phyloP scores from a whole-genome alignment of 2,329 filamentous ascomycete genomes.

The Penicillium thymicola region DNA sequence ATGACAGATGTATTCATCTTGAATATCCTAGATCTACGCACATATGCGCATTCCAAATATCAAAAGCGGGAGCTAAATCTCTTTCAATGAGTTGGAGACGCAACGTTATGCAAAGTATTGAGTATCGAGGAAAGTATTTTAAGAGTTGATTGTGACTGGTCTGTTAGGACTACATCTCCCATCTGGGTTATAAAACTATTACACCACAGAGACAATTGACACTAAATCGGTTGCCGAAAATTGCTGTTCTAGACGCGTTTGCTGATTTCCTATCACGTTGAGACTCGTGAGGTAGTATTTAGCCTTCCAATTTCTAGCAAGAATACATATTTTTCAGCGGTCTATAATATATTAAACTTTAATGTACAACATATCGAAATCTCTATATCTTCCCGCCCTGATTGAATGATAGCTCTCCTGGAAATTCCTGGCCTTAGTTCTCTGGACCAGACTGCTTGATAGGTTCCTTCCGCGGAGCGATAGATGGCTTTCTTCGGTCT shows the following conservation, averaged over 20 bases:
- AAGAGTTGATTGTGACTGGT: background rate
- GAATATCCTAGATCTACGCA: background rate
- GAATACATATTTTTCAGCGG: background rate
- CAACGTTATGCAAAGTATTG: background rate
- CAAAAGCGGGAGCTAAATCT: background rate
- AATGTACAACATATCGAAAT: background rate
- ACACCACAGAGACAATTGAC: background rate
- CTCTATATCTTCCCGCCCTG: background rate
- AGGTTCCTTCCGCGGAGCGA: background rate
- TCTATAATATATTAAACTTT: background rate
- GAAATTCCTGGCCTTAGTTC: background rate
- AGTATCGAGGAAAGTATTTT: background rate
- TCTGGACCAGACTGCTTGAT: background rate
- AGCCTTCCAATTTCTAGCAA: background rate
- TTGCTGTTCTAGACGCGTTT: background rate
- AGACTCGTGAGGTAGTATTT: background rate
- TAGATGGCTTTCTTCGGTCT: background rate
- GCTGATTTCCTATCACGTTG: too few species aligned
- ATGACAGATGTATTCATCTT: background rate
- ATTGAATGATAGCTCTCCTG: background rate
- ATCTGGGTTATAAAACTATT: background rate
- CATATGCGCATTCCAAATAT: background rate
- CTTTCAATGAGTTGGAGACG: background rate
- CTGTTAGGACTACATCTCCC: background rate
- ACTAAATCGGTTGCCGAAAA: background rate